Base-by-base conservation (phyloP, 441 rosid species). In the Gossypium lobatum region DNA sequence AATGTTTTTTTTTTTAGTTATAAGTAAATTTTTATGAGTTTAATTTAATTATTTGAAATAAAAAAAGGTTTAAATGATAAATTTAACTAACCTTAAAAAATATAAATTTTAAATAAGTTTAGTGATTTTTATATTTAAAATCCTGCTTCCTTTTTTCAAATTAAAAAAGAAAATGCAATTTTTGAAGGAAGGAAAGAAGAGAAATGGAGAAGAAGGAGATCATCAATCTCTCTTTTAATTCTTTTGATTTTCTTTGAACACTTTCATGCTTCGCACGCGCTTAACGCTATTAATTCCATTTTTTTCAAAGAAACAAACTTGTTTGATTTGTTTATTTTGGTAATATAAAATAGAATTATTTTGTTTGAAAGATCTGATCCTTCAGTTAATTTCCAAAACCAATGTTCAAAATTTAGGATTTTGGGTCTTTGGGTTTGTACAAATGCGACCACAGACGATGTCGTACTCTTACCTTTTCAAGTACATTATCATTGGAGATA, bases 391-490 rank as follows among this genome's bases (percentile, higher is more conserved):
- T 42, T n/a, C 9, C 28, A 7, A 18, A 28, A 8, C 9, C 1
- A 34, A 11, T 64, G 50, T 31, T n/a, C 45, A 4, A 20, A 59
- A 42, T 71, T 71, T 7, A 7, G n/a, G 54, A 34, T 6, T 73
- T 17, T 52, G 48, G 61, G 73, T 52, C 3, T 6, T 45, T 18
- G 64, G 18, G 46, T 48, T 75, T 26, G 62, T 17, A 16, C 39
- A 25, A 57, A 45, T 50, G 18, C 28, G 48, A 42, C 14, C 62
- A 14, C 37, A 50, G 14, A 28, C 50, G 9, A 78, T 78, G 81
- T 78, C 81, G 25, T 78, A 74, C 54, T 71, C 81, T 57, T 78
- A 78, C 77, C 81, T 78, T 57, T 78, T 78, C 77, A 78, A 78
- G 75, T 78, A 74, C 72, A 78, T 78, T 37, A 63, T 69, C 71